Evolutionary conservation across 2,329 filamentous ascomycete species (phyloP).

Genomic region (Endoconidiophora polonica): DNA sequence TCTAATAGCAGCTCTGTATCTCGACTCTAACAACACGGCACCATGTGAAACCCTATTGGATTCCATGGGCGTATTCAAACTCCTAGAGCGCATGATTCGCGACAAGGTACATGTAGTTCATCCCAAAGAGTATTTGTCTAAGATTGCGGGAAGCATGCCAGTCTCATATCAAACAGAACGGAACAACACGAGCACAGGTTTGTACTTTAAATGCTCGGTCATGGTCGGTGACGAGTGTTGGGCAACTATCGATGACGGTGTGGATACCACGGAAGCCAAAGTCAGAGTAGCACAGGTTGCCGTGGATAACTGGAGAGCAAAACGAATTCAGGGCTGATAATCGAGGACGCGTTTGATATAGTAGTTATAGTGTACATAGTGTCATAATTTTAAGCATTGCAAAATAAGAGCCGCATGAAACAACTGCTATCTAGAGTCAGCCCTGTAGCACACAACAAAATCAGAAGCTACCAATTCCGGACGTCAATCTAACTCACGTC

Average conservation of each 20-base stretch:
- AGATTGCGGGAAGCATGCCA: background rate
- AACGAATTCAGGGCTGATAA: too few relatives aligned
- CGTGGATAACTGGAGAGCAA: background rate
- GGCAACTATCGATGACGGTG: slow-evolving; percentile 28
- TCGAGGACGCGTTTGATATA: too few relatives aligned
- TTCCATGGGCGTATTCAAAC: slow-evolving; percentile 45
- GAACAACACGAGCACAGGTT: slow-evolving; percentile 34
- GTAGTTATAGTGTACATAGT: too few relatives aligned
- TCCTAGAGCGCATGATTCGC: slow-evolving; percentile 44
- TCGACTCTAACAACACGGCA: slow-evolving; percentile 53
- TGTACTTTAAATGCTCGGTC: slow-evolving; percentile 35
- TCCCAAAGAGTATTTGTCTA: slow-evolving; percentile 37
- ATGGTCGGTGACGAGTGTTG: slow-evolving; percentile 30
- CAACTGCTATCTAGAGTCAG: too few relatives aligned
- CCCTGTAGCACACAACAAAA: too few relatives aligned
- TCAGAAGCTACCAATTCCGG: too few relatives aligned
- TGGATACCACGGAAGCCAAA: slow-evolving; percentile 35
- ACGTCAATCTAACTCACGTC: too few relatives aligned
- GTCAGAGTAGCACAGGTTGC: slow-evolving; percentile 31
- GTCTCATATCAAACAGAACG: slow-evolving; percentile 42
- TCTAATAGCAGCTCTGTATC: slow-evolving; percentile 64
- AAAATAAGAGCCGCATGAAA: too few relatives aligned
- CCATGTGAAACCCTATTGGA: slow-evolving; percentile 43
- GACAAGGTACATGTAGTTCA: slow-evolving; percentile 41
- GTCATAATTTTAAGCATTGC: too few relatives aligned